Evolutionary conservation across 78 protist species (phyloP), one percentile per base, ranked within the genome.

Genomic region (Dictyostelium firmibasis): DNA sequence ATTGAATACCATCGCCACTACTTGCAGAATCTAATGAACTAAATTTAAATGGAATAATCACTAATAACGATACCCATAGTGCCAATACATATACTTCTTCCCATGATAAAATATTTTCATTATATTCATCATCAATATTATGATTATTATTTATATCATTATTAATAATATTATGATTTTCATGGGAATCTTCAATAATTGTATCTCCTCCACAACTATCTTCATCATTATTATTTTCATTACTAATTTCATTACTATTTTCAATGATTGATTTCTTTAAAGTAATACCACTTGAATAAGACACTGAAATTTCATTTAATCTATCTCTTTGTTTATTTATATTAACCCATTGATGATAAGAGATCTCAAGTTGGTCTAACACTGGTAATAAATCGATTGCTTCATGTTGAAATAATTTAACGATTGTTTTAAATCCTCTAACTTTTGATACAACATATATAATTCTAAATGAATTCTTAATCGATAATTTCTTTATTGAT

Each of bases 51-150:
- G 99, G 99, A 18, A 97, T 81, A 33, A 97, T 84, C 27, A 98
- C 96, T 23, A 98, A 50, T 85, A 98, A 78, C 50, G 98, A 91
- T 7, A 99, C 84, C 99, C 99, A 99, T 14, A 98, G 94, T 50
- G 97, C 74, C 9, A 98, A 47, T 8, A 93, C 75, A 97, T 98
- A 99, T 16, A 98, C 79, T 60, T 94, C 85, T 75, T 98, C 96
- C 99, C 99, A 98, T n/a, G 38, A 9, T 25, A 41, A 86, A 27
- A 81, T 50, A 38, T 76, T 38, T 76, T 76, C 83, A 76, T 38
- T 76, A 38, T 72, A 83, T 50, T 77, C 91, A 31, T 77, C 74
- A 64, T 67, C 72, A 74, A 33, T 72, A 72, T 72, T 72, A 67
- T 67, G 29, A 67, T 27, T 27, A 67, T 67, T 27, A 67, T 67